Evolutionary conservation across 352 stramenopile species (phyloP).

Genomic region (Globisporangium nunn): DNA sequence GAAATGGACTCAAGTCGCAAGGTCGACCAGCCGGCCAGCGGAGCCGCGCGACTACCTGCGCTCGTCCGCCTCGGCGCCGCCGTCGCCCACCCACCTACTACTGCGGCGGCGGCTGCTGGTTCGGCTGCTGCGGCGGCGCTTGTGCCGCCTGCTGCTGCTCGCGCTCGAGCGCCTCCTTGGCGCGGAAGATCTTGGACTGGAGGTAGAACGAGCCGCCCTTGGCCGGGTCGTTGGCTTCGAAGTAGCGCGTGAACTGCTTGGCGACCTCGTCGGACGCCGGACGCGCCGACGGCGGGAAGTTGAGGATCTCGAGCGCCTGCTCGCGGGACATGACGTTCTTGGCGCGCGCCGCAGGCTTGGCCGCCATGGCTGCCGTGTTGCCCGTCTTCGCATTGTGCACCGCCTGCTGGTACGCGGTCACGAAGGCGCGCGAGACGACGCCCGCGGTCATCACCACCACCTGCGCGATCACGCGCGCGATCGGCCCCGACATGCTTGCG

Average conservation of each 20-base stretch:
- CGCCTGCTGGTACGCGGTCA: slow-evolving; percentile 85
- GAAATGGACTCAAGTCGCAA: neutral
- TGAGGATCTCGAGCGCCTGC: slow-evolving; percentile 80
- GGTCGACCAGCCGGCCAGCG: neutral
- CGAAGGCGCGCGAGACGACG: slow-evolving; percentile 82
- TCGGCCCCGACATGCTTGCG: slow-evolving; percentile 63
- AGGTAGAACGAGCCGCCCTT: slow-evolving; percentile 91
- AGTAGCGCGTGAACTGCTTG: slow-evolving; percentile 85
- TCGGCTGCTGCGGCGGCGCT: slow-evolving; percentile 8
- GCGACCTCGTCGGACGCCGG: slow-evolving; percentile 56
- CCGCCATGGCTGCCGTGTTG: slow-evolving; percentile 58
- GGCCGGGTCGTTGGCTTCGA: slow-evolving; percentile 84
- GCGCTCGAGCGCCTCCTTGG: slow-evolving; percentile 79
- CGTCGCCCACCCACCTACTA: neutral
- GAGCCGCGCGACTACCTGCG: neutral
- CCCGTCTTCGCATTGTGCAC: slow-evolving; percentile 80
- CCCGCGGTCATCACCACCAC: slow-evolving; percentile 78
- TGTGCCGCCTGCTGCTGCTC: slow-evolving; percentile 15
- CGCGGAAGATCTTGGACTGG: slow-evolving; percentile 90
- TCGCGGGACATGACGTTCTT: slow-evolving; percentile 76
- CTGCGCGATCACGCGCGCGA: slow-evolving; percentile 78
- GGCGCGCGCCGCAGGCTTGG: slow-evolving; percentile 44
- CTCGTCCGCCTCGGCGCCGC: neutral
- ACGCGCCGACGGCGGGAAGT: slow-evolving; percentile 48
- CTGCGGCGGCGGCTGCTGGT: slow-evolving; percentile 15